phyloP scores from a whole-genome alignment of 768 basidiomycete genomes.

The Filobasidium floriforme region DNA sequence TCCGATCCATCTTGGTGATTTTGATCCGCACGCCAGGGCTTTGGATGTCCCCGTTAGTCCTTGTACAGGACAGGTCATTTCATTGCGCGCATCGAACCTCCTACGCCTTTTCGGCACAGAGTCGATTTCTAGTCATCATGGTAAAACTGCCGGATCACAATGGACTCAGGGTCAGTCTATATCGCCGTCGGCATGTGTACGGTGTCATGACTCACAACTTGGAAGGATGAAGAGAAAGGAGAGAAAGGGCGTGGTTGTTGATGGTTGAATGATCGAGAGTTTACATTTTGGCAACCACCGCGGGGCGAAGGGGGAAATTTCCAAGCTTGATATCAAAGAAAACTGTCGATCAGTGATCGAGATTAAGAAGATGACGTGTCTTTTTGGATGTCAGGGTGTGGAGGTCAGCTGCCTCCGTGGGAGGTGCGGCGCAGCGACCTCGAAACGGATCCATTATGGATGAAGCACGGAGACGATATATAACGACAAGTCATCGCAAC shows the following conservation, averaged over 20 bases:
- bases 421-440: too few species aligned
- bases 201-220: constrained; percentile 1
- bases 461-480: too few species aligned
- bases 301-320: too few species aligned
- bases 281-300: neutral
- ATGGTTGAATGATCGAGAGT: neutral
- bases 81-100: constrained; percentile 8
- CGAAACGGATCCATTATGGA: too few species aligned
- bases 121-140: constrained; percentile 10
- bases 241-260: neutral
- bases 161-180: too few species aligned
- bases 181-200: too few species aligned
- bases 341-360: too few species aligned
- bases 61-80: constrained; percentile 9
- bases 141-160: constrained; percentile 3
- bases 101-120: neutral
- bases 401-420: too few species aligned
- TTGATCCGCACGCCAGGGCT: neutral
- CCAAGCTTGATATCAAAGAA: too few species aligned
- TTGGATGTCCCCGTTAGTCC: neutral
- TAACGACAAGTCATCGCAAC: too few species aligned
- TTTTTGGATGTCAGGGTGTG: too few species aligned
- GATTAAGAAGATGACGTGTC: neutral
- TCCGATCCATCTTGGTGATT: neutral
- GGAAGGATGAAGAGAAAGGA: constrained; percentile 5